phyloP scores from a whole-genome alignment of 2,329 filamentous ascomycete genomes.

The Aspergillus phoenicis region DNA sequence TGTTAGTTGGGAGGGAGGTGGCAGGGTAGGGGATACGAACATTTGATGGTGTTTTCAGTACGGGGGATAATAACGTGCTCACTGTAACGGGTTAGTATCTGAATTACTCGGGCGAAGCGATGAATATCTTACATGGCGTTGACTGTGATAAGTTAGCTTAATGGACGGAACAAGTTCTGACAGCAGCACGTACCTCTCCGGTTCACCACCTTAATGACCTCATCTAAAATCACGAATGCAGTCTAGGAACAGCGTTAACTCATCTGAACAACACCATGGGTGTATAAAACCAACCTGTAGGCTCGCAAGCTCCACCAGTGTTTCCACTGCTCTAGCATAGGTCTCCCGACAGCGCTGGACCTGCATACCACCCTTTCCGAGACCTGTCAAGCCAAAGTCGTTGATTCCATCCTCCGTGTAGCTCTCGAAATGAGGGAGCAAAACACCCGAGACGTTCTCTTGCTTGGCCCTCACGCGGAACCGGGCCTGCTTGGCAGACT shows the following conservation, averaged over 20 bases:
- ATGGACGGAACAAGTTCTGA: background rate
- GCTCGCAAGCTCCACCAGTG: slow-evolving; percentile 90
- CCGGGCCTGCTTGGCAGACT: slow-evolving; percentile 87
- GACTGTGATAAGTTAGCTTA: slow-evolving; percentile 56
- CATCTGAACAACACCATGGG: background rate
- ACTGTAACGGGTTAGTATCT: slow-evolving; percentile 31
- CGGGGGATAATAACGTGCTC: slow-evolving; percentile 84
- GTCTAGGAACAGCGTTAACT: slow-evolving; percentile 56
- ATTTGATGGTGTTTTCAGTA: slow-evolving; percentile 99
- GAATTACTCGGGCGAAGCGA: background rate
- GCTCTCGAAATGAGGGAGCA: slow-evolving; percentile 91
- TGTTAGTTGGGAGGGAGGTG: slow-evolving; percentile 12
- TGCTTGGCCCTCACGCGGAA: slow-evolving; percentile 94
- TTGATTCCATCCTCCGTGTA: slow-evolving; percentile 86
- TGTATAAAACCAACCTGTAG: slow-evolving; percentile 61
- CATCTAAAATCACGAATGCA: slow-evolving; percentile 95
- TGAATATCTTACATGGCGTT: slow-evolving; percentile 78
- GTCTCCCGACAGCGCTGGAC: slow-evolving; percentile 94
- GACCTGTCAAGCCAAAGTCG: slow-evolving; percentile 91
- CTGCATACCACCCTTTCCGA: slow-evolving; percentile 96
- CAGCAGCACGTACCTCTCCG: slow-evolving; percentile 69
- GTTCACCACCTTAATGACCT: slow-evolving; percentile 99
- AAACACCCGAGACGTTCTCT: slow-evolving; percentile 96
- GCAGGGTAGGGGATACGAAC: slow-evolving; percentile 47
- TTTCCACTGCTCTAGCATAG: slow-evolving; percentile 93